Conservation (phyloP, 73 alveolate species). For the Tetrahymena thermophila region DNA sequence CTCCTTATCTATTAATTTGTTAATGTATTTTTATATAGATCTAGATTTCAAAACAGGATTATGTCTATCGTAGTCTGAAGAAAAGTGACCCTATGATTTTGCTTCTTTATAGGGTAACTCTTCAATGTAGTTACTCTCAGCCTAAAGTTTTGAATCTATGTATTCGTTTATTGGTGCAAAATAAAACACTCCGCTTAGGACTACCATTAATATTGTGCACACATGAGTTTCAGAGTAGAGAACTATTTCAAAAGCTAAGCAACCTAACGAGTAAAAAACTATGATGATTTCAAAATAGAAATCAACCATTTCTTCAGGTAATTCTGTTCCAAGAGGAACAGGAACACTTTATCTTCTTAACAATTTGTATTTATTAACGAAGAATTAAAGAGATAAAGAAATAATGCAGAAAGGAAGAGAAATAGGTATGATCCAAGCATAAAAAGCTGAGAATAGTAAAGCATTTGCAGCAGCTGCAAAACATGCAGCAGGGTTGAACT, state of each 20-base stretch:
- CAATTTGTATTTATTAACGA: not conserved
- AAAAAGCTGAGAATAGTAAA: not conserved
- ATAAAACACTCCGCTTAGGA: not conserved
- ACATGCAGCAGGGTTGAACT: not conserved
- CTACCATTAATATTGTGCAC: not conserved
- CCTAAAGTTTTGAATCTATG: not conserved
- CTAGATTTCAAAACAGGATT: not conserved
- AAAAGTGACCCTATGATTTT: not conserved
- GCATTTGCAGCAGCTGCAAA: not conserved
- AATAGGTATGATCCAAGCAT: not conserved
- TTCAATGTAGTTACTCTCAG: not conserved
- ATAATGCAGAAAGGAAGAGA: not conserved
- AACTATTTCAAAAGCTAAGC: not conserved
- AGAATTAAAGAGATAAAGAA: not conserved
- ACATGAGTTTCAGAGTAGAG: not conserved
- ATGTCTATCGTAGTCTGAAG: not conserved
- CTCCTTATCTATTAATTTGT: not conserved
- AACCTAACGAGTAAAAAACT: not conserved
- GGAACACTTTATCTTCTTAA: not conserved
- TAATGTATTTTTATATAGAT: not conserved
- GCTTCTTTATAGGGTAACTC: not conserved
- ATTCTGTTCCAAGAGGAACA: not conserved
- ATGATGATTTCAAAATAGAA: not conserved
- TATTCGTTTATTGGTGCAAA: not conserved
- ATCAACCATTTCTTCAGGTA: not conserved